Conservation (phyloP, 1,139 yeast genomes). For the Magnusiomyces starmeri region DNA sequence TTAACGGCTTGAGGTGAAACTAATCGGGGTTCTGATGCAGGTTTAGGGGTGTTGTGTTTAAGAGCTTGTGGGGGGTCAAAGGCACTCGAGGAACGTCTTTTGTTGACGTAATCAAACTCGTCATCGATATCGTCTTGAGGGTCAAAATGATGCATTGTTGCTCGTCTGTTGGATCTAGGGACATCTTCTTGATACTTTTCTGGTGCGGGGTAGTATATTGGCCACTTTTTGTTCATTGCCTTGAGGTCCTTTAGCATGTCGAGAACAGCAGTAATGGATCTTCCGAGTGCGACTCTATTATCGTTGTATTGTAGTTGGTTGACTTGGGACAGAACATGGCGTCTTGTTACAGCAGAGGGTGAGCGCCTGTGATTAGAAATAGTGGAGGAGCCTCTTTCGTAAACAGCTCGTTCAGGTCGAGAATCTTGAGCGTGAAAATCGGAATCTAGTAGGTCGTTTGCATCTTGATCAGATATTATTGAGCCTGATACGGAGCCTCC, state of each 20-base stretch:
- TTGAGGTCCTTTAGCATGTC: constrained; percentile 49
- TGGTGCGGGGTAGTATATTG: constrained; percentile 53
- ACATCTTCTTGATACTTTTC: constrained; percentile 4
- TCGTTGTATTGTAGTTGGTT: constrained; percentile 67
- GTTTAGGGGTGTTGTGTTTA: constrained; percentile 2
- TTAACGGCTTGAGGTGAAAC: constrained; percentile 22
- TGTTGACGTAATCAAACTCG: constrained; percentile 3
- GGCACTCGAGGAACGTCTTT: constrained; percentile 10
- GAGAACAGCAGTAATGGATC: constrained; percentile 52
- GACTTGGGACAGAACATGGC: constrained; percentile 38
- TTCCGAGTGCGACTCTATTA: constrained; percentile 53
- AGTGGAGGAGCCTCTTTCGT: constrained; percentile 12
- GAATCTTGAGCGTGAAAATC: background rate
- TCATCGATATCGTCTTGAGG: constrained; percentile 22
- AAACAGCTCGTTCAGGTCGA: constrained; percentile 12
- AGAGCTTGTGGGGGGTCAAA: constrained; percentile 11
- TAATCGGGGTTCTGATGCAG: constrained; percentile 18
- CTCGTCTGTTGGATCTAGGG: constrained; percentile 9
- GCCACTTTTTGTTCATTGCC: constrained; percentile 50
- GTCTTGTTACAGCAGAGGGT: constrained; percentile 26
- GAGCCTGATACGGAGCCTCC: constrained; percentile 21
- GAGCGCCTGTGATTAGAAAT: constrained; percentile 21
- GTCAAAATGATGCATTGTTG: background rate
- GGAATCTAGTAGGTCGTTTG: background rate
- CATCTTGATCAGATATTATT: background rate